Evolutionary conservation across 2,329 filamentous ascomycete species (phyloP), one percentile per base, ranked within the genome.

Genomic region (Mycosphaerelloides madeirae): DNA sequence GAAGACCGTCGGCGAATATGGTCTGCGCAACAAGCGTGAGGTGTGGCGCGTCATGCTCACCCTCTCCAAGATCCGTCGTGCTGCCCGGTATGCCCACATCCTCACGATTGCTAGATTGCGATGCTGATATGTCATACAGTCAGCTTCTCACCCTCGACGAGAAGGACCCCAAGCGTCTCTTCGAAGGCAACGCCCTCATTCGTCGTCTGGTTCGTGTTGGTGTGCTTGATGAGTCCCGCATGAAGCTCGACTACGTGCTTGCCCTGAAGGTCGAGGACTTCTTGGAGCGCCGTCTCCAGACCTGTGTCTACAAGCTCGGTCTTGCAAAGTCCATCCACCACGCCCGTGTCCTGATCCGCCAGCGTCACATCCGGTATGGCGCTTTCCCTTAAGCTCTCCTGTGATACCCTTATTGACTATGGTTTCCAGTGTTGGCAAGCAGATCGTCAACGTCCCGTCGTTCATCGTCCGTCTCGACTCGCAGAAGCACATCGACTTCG

Each of bases 201-300:
- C 93, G 93, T 74, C 93, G 93, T 87, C 89, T 98, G 63, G 93
- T 98, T 62, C 93, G 93, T 74, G 90, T 97, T 72, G 93, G 93
- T 87, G 93, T 98, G 69, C 88, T 98, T 69, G 93, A 98, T 74
- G 93, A 98, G 81, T 90, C 90, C 73, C 93, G 93, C 83, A 98
- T 98, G 93, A 98, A 96, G 87, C 93, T 98, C 82, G 93, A 98
- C 96, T 64, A 98, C 85, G 93, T 98, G 71, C 80, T 98, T 71
- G 93, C 93, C 77, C 85, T 98, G 54, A 95, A 95, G 83, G 86
- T 94, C 68, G 93, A 98, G 78, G 93, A 98, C 77, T 98, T 98
- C 85, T 83, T 98, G 78, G 93, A 98, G 86, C 91, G 93, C 68
- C 90, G 93, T 76, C 90, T 97, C 63, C 91, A 98, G 85, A 98